Conservation (phyloP, 495 filamentous ascomycete species). For the Thozetella sp. region DNA sequence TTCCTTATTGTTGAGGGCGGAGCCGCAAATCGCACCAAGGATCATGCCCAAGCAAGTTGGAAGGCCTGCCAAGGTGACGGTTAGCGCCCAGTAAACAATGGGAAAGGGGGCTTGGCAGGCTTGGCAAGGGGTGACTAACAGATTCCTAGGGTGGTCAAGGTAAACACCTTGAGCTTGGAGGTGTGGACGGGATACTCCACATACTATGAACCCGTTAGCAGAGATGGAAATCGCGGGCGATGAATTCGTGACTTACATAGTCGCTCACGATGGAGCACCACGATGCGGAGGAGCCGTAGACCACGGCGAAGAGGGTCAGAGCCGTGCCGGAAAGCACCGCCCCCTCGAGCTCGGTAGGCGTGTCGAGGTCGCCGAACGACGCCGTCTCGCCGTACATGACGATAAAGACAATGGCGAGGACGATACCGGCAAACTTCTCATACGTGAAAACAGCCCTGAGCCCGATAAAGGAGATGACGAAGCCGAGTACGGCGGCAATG, state of each 20-base stretch:
- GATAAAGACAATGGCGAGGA: constrained; percentile 59
- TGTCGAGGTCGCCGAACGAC: constrained; percentile 42
- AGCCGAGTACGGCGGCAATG: constrained; percentile 39
- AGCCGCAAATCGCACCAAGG: constrained; percentile 54
- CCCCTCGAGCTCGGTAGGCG: constrained; percentile 32
- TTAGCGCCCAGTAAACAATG: constrained; percentile 21
- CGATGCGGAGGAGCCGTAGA: constrained; percentile 60
- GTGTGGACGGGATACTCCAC: constrained; percentile 60
- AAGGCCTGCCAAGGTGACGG: constrained; percentile 21
- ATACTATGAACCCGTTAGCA: too few species aligned
- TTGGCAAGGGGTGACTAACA: constrained; percentile 31
- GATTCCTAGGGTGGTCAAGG: constrained; percentile 45
- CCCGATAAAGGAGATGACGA: constrained; percentile 47
- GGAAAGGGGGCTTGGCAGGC: constrained; percentile 14
- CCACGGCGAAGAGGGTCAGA: constrained; percentile 53
- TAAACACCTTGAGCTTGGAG: constrained; percentile 52
- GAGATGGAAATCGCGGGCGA: too few species aligned
- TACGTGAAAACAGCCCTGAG: constrained; percentile 43
- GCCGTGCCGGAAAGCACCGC: constrained; percentile 44
- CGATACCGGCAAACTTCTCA: constrained; percentile 44
- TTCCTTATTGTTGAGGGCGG: constrained; percentile 47
- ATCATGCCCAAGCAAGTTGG: constrained; percentile 60
- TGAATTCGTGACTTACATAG: too few species aligned
- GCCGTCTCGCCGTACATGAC: constrained; percentile 57
- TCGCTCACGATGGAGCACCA: constrained; percentile 64